Evolutionary conservation across 2,329 filamentous ascomycete genomes (phyloP).

Genomic region (Ceratocystis variospora): DNA sequence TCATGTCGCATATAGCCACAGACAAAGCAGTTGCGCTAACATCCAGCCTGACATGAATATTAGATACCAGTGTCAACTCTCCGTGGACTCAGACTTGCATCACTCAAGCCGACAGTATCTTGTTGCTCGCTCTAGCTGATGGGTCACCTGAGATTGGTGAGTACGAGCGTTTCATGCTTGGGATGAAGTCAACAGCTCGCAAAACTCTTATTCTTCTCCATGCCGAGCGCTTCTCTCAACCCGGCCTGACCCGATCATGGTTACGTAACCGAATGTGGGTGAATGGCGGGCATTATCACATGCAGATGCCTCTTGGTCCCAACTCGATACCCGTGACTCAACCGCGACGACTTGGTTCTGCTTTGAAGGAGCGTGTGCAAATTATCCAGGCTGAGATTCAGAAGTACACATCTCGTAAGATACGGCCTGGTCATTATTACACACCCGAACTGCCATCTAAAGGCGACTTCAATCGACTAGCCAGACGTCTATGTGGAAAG

Average conservation of each 20-base stretch:
- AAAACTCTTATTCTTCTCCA: constrained; percentile 88
- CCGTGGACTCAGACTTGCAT: constrained; percentile 99
- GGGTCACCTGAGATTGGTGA: constrained; percentile 83
- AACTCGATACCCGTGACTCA: constrained; percentile 15
- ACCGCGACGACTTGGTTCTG: constrained; percentile 66
- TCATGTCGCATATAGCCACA: constrained; percentile 19
- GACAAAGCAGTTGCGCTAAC: constrained; percentile 22
- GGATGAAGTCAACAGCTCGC: constrained; percentile 90
- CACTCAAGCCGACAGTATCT: constrained; percentile 87
- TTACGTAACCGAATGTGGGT: constrained; percentile 90
- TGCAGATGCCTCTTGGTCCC: constrained; percentile 57
- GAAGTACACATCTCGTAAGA: constrained; percentile 87
- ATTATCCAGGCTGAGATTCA: constrained; percentile 93
- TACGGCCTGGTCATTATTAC: constrained; percentile 80
- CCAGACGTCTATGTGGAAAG: constrained; percentile 78
- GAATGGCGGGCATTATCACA: constrained; percentile 92
- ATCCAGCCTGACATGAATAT: not conserved
- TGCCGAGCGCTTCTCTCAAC: constrained; percentile 69
- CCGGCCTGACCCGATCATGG: constrained; percentile 80
- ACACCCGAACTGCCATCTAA: constrained; percentile 87
- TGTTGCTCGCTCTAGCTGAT: constrained; percentile 83
- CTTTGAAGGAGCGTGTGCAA: constrained; percentile 83
- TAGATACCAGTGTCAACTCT: constrained; percentile 89
- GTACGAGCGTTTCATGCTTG: constrained; percentile 89
- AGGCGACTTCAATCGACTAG: constrained; percentile 88